Percentiles rank a stretch among this genome's conserved stretches.
phyloP scores from a whole-genome alignment of 495 filamentous ascomycete species.

The Rhypophila decipiens region DNA sequence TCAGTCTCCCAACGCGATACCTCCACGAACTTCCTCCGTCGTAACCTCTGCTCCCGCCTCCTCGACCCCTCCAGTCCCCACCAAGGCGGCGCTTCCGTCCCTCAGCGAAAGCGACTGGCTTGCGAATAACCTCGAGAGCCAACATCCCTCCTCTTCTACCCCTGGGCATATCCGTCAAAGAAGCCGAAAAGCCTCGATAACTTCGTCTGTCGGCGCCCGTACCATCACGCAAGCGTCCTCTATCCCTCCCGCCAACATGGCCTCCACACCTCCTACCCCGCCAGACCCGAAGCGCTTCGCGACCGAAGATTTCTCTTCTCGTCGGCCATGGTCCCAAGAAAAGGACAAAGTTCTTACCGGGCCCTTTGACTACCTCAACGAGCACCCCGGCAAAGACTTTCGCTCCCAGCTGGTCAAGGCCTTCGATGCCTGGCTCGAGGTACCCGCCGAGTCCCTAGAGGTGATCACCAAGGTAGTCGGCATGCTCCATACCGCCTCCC shows the following conservation, averaged over 20 bases:
- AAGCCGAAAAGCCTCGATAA: slow-evolving; percentile 28
- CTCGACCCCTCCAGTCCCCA: slow-evolving; percentile 11
- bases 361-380: slow-evolving; percentile 82
- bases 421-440: slow-evolving; percentile 85
- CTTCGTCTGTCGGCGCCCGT: slow-evolving; percentile 9
- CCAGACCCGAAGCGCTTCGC: slow-evolving; percentile 41
- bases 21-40: slow-evolving; percentile 65
- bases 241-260: not conserved
- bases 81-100: slow-evolving; percentile 45
- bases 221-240: slow-evolving; percentile 16
- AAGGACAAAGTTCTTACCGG: slow-evolving; percentile 77
- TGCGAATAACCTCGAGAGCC: slow-evolving; percentile 2
- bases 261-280: slow-evolving; percentile 20
- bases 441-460: slow-evolving; percentile 67
- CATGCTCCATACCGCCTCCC: slow-evolving; percentile 90
- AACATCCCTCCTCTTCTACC: not conserved
- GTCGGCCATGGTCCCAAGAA: slow-evolving; percentile 54
- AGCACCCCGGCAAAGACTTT: slow-evolving; percentile 88
- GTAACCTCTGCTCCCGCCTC: slow-evolving; percentile 14
- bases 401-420: slow-evolving; percentile 77
- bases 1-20: slow-evolving; percentile 62
- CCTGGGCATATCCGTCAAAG: slow-evolving; percentile 21
- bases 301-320: slow-evolving; percentile 39
- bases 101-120: slow-evolving; percentile 56
- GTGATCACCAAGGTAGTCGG: slow-evolving; percentile 83